These are phyloP conservation scores for Ogataea sp. DNA, from an alignment of 805 yeast species.

Conservation along the genomic window DNA sequence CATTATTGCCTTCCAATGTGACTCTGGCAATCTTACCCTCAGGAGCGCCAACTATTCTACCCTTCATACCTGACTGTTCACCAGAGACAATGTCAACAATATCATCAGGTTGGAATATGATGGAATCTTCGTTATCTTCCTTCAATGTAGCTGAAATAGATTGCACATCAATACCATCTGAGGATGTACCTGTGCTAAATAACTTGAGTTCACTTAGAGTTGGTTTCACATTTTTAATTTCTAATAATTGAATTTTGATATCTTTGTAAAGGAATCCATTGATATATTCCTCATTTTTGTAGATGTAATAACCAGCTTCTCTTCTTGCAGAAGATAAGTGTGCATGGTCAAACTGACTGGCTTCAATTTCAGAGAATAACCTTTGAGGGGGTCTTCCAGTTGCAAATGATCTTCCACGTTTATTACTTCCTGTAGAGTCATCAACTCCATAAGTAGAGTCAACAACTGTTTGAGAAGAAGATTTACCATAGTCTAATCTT, in stretches of 20 bases:
- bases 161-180: slow-evolving; percentile 83
- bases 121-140: slow-evolving; percentile 44
- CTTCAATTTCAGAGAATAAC: slow-evolving; percentile 83
- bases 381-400: slow-evolving; percentile 79
- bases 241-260: slow-evolving; percentile 73
- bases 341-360: slow-evolving; percentile 73
- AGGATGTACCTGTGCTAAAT: slow-evolving; percentile 66
- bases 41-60: slow-evolving; percentile 63
- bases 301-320: slow-evolving; percentile 55
- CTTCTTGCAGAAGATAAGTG: slow-evolving; percentile 54
- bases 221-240: slow-evolving; percentile 75
- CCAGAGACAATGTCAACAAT: slow-evolving; percentile 87
- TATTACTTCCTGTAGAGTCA: slow-evolving; percentile 22
- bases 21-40: slow-evolving; percentile 47
- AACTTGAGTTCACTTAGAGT: slow-evolving; percentile 80
- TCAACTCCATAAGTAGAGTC: slow-evolving; percentile 15
- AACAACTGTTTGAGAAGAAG: slow-evolving; percentile 21
- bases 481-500: slow-evolving; percentile 82
- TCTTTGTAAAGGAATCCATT: slow-evolving; percentile 87
- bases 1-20: slow-evolving; percentile 39
- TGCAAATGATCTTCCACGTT: slow-evolving; percentile 31
- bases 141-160: slow-evolving; percentile 83
- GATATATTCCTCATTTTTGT: slow-evolving; percentile 80
- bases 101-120: slow-evolving; percentile 85
- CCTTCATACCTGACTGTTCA: slow-evolving; percentile 86